Conservation (phyloP, 352 stramenopile genomes). For the Phytophthora europaea region DNA sequence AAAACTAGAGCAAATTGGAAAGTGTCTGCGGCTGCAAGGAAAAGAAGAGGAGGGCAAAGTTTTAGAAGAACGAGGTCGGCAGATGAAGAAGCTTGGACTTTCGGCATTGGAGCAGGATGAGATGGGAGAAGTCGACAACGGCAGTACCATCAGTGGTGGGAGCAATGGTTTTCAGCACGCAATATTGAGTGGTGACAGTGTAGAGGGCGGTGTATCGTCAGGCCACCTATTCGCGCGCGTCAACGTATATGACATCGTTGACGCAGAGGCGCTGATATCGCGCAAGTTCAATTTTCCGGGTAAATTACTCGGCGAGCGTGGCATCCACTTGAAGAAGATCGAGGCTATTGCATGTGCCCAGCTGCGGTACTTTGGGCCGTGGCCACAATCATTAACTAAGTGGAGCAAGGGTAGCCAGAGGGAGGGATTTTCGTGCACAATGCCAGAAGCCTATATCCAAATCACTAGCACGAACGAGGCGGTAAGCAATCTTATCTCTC, state of each 20-base stretch:
- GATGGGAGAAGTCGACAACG: conserved; percentile 25
- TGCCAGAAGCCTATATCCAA: conserved; percentile 56
- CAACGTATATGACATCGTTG: conserved; percentile 49
- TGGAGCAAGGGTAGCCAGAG: conserved; percentile 31
- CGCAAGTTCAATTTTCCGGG: conserved; percentile 73
- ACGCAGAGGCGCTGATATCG: conserved; percentile 55
- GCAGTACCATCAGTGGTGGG: conserved; percentile 28
- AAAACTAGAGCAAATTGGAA: conserved; percentile 82
- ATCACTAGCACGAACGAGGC: conserved; percentile 64
- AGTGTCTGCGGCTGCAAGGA: conserved; percentile 69
- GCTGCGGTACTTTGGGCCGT: conserved; percentile 62
- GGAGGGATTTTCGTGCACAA: conserved; percentile 16
- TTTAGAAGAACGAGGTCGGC: conserved; percentile 61
- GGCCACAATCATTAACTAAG: conserved; percentile 35
- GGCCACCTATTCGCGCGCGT: conserved; percentile 41
- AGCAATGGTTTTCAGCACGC: conserved; percentile 38
- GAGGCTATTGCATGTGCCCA: conserved; percentile 65
- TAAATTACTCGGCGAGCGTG: conserved; percentile 69
- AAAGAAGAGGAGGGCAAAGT: conserved; percentile 68
- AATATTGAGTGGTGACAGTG: conserved; percentile 32
- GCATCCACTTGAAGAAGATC: conserved; percentile 74
- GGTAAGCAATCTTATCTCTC: conserved; percentile 30
- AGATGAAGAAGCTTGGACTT: conserved; percentile 72
- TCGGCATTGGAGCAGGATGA: conserved; percentile 50
- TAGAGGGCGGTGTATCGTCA: conserved; percentile 32